Evolutionary conservation across 2,329 filamentous ascomycete genomes (phyloP).

Genomic region (Eurotiales sp.): DNA sequence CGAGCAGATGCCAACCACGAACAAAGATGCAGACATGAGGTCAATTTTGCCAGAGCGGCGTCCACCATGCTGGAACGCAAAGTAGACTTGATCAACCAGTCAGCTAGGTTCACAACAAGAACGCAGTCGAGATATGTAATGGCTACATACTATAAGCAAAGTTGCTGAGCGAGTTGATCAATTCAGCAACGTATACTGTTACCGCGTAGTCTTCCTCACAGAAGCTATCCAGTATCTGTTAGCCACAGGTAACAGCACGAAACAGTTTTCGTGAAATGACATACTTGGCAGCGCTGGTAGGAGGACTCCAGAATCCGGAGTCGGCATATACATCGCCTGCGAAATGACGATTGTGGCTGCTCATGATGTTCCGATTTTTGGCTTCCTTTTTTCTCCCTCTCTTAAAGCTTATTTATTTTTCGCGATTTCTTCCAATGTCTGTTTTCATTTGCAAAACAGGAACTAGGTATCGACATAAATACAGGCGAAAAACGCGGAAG

Average conservation of each 20-base stretch:
- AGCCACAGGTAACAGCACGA: background rate
- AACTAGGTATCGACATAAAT: too few relatives aligned
- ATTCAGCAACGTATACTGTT: constrained; percentile 7
- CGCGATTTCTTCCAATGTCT: too few relatives aligned
- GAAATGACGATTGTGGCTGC: constrained; percentile 4
- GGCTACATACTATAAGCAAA: constrained; percentile 5
- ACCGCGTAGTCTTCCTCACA: constrained; percentile 9
- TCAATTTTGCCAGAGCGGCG: background rate
- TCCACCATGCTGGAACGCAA: background rate
- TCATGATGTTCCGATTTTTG: background rate
- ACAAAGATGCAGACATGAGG: constrained; percentile 3
- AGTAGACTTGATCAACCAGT: background rate
- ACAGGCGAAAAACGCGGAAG: too few relatives aligned
- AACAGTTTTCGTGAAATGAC: background rate
- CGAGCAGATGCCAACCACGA: background rate
- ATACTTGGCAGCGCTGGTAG: constrained; percentile 6
- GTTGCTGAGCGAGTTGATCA: constrained; percentile 7
- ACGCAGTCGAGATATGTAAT: background rate
- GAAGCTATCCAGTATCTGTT: background rate
- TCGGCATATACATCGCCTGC: constrained; percentile 4
- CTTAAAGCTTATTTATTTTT: too few relatives aligned
- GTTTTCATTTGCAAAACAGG: too few relatives aligned
- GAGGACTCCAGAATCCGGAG: constrained; percentile 5
- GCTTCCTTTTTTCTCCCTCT: too few relatives aligned
- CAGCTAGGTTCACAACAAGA: background rate